Evolutionary conservation across 2,329 filamentous ascomycete species (phyloP), one percentile per base, ranked within the genome.

Genomic region (Ophiostoma novo-ulmi): DNA sequence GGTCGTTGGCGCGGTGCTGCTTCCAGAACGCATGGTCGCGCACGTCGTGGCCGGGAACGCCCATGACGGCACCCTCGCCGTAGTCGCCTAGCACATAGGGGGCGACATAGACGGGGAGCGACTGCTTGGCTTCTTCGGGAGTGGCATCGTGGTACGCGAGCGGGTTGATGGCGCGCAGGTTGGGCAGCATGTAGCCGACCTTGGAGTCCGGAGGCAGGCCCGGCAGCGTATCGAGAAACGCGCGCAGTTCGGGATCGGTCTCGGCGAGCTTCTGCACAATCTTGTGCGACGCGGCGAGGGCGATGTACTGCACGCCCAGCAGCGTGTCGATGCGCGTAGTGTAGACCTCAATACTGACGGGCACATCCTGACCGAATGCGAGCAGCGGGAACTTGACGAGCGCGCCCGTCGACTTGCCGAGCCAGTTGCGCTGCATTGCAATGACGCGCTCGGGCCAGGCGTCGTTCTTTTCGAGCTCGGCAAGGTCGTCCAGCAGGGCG

Each of bases 1-100:
- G 86, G 65, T 86, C 81, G 4, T 85, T 82, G 6, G 83, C 82
- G 39, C 85, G 82, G 74, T 96, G 92, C 71, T 88, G 82, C 75
- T 85, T 88, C 90, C 92, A 97, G 78, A 97, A 97, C 1, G 87
- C 85, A 78, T 91, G 84, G 75, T 97, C 93, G 69, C 92, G 86
- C 5, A 84, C 77, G 78, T 97, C 93, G 76, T 97, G 93, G 1
- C 89, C 93, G 0, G 93, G 93, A 8, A 97, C 93, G 63, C 93
- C 93, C 93, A 97, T 97, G 1, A 97, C 90, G 11, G 93, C 93
- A 0, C 93, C 93, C 74, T 93, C 91, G 20, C 93, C 92, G 75
- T 96, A 95, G 76, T 93, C 91, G 36, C 90, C 90, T 5, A 96
- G 82, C 13, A 97, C 93, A 77, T 97, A 97, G 0, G 92, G 89